Evolutionary conservation across 2,329 filamentous ascomycete species (phyloP).

Genomic region (Stemphylium vesicarium): DNA sequence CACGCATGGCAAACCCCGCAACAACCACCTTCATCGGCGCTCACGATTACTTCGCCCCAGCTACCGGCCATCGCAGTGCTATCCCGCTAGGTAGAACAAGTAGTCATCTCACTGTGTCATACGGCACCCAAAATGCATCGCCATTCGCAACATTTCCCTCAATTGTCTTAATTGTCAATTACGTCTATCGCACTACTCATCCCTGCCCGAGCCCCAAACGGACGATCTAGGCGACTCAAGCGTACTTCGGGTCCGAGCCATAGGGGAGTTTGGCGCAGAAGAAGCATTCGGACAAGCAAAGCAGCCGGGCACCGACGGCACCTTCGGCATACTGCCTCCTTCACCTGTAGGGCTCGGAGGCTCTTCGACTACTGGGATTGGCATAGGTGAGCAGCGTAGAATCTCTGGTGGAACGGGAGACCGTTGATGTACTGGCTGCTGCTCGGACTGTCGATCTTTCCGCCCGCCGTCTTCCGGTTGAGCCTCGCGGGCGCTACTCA

Average conservation of each 20-base stretch:
- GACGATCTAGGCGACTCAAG: conserved; percentile 10
- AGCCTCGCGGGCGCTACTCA: background rate
- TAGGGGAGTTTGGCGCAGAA: background rate
- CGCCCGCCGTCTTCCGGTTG: conserved; percentile 1
- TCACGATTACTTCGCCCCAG: background rate
- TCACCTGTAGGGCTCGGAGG: background rate
- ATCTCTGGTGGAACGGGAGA: background rate
- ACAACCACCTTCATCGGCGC: no score
- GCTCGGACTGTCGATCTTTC: background rate
- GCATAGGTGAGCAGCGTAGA: conserved; percentile 5
- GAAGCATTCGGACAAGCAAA: background rate
- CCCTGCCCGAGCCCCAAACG: conserved; percentile 16
- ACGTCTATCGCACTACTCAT: background rate
- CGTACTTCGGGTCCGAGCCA: background rate
- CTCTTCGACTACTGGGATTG: conserved; percentile 4
- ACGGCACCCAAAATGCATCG: no score
- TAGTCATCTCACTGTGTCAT: no score
- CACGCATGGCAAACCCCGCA: background rate
- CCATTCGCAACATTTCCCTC: conserved; percentile 7
- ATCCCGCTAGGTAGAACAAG: no score
- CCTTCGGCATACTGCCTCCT: background rate
- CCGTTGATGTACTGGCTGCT: background rate
- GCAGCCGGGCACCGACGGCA: background rate
- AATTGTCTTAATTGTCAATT: background rate
- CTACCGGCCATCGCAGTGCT: no score